phyloP scores from a whole-genome alignment of 208 protist species.

The Leishmania braziliensis region DNA sequence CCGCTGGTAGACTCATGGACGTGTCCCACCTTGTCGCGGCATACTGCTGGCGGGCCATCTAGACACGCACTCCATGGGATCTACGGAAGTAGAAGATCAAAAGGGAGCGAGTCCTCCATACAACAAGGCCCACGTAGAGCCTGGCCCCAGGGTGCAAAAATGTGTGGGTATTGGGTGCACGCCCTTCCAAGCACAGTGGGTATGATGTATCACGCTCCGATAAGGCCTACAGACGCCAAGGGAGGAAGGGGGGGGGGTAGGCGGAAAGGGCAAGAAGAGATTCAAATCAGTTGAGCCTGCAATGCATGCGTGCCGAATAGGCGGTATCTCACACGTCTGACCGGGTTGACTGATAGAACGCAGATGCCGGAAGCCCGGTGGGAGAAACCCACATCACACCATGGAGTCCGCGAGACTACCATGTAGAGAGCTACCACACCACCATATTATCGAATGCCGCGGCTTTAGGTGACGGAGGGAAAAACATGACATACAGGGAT shows the following conservation, averaged over 20 bases:
- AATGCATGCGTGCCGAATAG: not conserved
- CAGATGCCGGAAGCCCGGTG: not conserved
- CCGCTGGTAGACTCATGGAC: not conserved
- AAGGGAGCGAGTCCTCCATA: not conserved
- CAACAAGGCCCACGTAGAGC: not conserved
- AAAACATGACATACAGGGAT: not conserved
- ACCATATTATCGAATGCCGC: not conserved
- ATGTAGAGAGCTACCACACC: not conserved
- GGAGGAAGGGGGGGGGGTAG: not conserved
- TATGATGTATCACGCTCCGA: not conserved
- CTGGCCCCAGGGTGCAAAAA: not conserved
- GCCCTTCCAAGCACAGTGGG: not conserved
- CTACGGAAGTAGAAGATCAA: not conserved
- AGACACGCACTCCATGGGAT: not conserved
- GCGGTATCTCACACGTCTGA: not conserved
- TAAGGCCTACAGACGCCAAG: not conserved
- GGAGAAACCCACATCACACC: not conserved
- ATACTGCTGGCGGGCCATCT: too few relatives aligned
- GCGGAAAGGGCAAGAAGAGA: not conserved
- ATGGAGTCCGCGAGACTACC: not conserved
- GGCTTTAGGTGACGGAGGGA: not conserved
- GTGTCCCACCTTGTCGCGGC: not conserved
- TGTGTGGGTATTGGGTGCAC: not conserved
- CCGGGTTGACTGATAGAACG: not conserved
- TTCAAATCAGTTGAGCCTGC: not conserved